Percentiles rank a stretch among this genome's conserved stretches.
Evolutionary conservation across 257 asterid species (phyloP).

Genomic region (Ligustrum vulgare): DNA sequence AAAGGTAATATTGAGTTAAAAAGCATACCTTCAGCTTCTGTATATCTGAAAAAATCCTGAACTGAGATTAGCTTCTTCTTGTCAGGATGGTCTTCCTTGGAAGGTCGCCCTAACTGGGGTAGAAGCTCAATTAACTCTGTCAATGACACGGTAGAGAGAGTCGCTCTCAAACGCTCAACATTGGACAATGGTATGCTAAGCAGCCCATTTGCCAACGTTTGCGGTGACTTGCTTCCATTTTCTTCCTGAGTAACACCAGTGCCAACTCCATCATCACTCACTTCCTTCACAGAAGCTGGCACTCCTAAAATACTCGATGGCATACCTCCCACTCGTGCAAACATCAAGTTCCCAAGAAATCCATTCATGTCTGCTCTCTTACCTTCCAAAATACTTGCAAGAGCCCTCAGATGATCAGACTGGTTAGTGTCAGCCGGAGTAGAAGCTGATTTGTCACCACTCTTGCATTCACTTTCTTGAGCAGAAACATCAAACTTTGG

Average conservation of each 20-base stretch:
- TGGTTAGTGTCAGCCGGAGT: conserved; percentile 31
- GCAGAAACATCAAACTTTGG: conserved; percentile 59
- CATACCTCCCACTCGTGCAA: conserved; percentile 94
- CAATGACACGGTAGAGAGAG: conserved; percentile 81
- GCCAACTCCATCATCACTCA: conserved; percentile 47
- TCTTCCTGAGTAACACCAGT: conserved; percentile 56
- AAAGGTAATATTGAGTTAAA: conserved; percentile 5
- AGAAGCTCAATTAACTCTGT: conserved; percentile 84
- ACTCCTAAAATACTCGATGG: conserved; percentile 80
- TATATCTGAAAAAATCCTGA: conserved; percentile 96
- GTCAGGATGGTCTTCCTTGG: conserved; percentile 94
- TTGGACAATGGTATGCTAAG: conserved; percentile 88
- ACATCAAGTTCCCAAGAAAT: conserved; percentile 69
- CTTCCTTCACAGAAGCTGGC: conserved; percentile 59
- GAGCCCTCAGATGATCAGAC: conserved; percentile 59
- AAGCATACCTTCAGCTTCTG: conserved; percentile 92
- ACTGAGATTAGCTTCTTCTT: conserved; percentile 91
- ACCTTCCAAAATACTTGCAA: conserved; percentile 68
- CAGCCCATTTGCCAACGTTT: conserved; percentile 68
- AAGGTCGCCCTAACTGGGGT: conserved; percentile 80
- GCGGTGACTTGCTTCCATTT: conserved; percentile 55
- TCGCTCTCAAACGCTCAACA: conserved; percentile 87
- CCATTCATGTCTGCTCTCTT: conserved; percentile 84
- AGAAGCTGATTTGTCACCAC: conserved; percentile 26
- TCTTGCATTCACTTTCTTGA: conserved; percentile 48